Conservation (phyloP, 2,329 filamentous ascomycete species). For the Fusarium dlaminii region DNA sequence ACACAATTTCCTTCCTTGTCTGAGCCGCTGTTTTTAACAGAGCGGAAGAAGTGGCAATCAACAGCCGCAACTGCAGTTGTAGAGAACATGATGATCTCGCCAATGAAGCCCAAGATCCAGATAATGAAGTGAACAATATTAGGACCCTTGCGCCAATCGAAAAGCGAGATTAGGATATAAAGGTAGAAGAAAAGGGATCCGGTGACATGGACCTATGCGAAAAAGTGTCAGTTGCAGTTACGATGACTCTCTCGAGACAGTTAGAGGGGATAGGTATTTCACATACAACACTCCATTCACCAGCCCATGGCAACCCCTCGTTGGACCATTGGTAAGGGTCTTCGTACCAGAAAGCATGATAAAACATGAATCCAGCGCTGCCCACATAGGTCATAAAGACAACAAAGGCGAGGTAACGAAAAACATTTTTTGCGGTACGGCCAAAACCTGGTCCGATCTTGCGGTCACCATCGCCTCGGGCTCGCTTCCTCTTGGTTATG, state of each 20-base stretch:
- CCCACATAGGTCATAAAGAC: conserved; percentile 79
- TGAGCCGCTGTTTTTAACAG: conserved; percentile 42
- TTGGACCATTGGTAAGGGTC: conserved; percentile 51
- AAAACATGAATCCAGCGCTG: conserved; percentile 77
- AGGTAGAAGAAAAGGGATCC: conserved; percentile 88
- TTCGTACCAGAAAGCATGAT: conserved; percentile 71
- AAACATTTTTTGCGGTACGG: conserved; percentile 73
- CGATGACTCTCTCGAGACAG: not conserved
- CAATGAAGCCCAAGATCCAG: conserved; percentile 77
- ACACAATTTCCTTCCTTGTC: conserved; percentile 45
- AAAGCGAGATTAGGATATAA: conserved; percentile 84
- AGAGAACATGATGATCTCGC: conserved; percentile 78
- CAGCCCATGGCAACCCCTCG: conserved; percentile 74
- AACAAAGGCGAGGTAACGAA: conserved; percentile 77
- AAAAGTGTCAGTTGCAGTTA: conserved; percentile 33
- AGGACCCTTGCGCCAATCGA: conserved; percentile 85
- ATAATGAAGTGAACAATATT: conserved; percentile 81
- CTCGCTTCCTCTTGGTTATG: conserved; percentile 65
- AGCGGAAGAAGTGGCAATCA: conserved; percentile 68
- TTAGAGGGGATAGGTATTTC: conserved; percentile 4
- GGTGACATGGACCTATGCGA: conserved; percentile 79
- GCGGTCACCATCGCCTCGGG: conserved; percentile 57
- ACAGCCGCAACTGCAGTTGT: conserved; percentile 76
- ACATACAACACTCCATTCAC: conserved; percentile 78
- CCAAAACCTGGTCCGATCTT: conserved; percentile 66